phyloP scores from a whole-genome alignment of 371 early-diverging fungal genomes.

The Neoconidiobolus thromboides region DNA sequence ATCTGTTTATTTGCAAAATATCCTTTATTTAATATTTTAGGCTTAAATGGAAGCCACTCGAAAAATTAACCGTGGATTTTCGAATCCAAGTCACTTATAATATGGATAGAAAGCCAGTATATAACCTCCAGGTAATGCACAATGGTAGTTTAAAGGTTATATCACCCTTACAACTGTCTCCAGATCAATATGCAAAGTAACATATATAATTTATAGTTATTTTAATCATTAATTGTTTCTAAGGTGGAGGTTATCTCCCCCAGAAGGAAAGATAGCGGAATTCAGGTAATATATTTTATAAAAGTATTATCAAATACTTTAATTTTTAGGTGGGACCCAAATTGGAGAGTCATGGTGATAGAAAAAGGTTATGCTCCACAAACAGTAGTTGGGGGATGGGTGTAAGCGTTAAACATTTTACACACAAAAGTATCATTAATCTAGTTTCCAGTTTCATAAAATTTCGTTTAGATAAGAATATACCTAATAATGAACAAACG shows the following conservation, averaged over 20 bases:
- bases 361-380: constrained; percentile 31
- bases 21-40: constrained; percentile 14
- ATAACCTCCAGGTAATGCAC: constrained; percentile 26
- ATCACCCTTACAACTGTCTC: constrained; percentile 20
- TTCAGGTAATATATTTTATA: constrained; percentile 16
- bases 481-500: constrained; percentile 33
- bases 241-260: constrained; percentile 36
- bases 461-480: constrained; percentile 37
- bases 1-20: background rate
- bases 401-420: constrained; percentile 11
- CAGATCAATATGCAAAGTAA: background rate
- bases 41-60: constrained; percentile 80
- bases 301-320: background rate
- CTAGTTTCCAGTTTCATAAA: constrained; percentile 24
- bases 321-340: constrained; percentile 22
- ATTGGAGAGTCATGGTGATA: constrained; percentile 24
- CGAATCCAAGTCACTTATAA: constrained; percentile 27
- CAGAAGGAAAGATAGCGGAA: constrained; percentile 36
- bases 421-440: background rate
- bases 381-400: constrained; percentile 30
- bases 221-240: background rate
- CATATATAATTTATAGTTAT: background rate
- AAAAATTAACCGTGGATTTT: constrained; percentile 69
- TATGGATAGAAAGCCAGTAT: constrained; percentile 36
- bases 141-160: constrained; percentile 23